phyloP scores from a whole-genome alignment of 2,329 filamentous ascomycete species.

The Chaetomium strumarium region DNA sequence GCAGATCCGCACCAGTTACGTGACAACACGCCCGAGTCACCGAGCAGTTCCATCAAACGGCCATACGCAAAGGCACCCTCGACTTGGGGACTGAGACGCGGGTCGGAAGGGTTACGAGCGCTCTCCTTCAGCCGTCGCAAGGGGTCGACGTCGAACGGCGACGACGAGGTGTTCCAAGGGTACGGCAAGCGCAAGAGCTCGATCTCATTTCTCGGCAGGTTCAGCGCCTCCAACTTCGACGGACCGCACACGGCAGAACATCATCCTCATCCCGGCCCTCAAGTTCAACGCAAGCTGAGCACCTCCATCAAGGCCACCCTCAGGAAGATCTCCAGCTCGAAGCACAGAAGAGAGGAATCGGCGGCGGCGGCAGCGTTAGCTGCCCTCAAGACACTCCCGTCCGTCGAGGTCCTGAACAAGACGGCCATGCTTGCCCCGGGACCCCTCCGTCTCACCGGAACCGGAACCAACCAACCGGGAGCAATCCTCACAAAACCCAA shows the following conservation, averaged over 20 bases:
- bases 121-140: too few species aligned
- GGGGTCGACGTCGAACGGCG: too few species aligned
- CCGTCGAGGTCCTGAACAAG: conserved; percentile 10
- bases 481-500: conserved; percentile 5
- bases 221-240: too few species aligned
- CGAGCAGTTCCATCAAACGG: neutral
- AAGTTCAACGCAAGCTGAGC: conserved; percentile 6
- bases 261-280: neutral
- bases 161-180: too few species aligned
- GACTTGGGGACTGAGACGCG: too few species aligned
- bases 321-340: conserved; percentile 9
- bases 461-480: too few species aligned
- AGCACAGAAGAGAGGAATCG: neutral
- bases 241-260: neutral
- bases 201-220: too few species aligned
- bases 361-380: neutral
- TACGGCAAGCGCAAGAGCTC: too few species aligned
- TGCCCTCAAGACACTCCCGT: neutral
- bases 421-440: neutral
- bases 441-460: too few species aligned
- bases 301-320: conserved; percentile 15
- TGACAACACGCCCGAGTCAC: neutral
- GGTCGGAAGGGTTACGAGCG: too few species aligned
- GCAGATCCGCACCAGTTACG: too few species aligned
- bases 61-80: neutral